Percentiles rank a stretch among this genome's conserved stretches.
Conservation (phyloP, 2,329 filamentous ascomycete genomes). For the Cercospora sp. region DNA sequence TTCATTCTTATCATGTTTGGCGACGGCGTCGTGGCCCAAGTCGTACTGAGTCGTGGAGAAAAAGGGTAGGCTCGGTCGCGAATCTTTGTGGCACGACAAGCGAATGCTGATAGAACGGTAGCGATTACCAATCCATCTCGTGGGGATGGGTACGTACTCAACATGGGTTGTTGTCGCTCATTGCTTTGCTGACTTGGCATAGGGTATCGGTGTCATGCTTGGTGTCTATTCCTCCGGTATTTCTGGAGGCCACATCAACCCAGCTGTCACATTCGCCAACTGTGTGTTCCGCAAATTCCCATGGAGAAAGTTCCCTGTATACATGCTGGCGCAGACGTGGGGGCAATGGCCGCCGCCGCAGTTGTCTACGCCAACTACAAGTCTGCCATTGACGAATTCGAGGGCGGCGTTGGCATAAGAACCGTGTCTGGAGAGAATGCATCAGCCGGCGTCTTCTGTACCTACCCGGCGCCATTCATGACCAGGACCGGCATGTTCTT, state of each 20-base stretch:
- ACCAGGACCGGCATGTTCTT: conserved; percentile 68
- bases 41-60: conserved; percentile 55
- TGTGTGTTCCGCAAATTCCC: conserved; percentile 61
- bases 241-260: conserved; percentile 42
- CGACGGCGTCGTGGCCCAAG: conserved; percentile 68
- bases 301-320: conserved; percentile 68
- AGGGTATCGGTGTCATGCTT: conserved; percentile 66
- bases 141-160: conserved; percentile 33
- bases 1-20: conserved; percentile 70
- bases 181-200: conserved; percentile 18
- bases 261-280: conserved; percentile 68
- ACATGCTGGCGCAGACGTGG: conserved; percentile 60
- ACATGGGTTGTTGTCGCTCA: not conserved
- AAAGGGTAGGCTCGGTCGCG: conserved; percentile 43
- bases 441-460: conserved; percentile 71
- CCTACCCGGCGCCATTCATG: conserved; percentile 68
- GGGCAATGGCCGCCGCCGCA: conserved; percentile 60
- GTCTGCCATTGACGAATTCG: conserved; percentile 39
- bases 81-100: not conserved
- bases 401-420: conserved; percentile 58
- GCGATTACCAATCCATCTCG: conserved; percentile 53
- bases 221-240: conserved; percentile 50
- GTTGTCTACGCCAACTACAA: conserved; percentile 49
- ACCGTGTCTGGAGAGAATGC: conserved; percentile 60
- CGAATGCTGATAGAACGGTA: not conserved